Conservation (phyloP, 1,139 yeast species). For the Yamadazyma atlantica region DNA sequence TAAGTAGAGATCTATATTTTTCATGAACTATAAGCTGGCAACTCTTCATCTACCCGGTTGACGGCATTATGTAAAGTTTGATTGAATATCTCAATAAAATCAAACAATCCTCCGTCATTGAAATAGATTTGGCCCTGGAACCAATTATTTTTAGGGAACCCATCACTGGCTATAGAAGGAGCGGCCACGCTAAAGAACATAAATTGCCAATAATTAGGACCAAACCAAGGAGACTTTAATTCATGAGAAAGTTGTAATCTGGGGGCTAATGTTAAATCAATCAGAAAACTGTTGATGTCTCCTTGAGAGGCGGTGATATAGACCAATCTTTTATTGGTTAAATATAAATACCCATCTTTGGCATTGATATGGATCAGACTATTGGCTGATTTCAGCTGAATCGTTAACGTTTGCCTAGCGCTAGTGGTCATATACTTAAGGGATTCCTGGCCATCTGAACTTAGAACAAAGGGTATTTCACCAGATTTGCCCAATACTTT, state of each 20-base stretch:
- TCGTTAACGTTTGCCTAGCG: slow-evolving; percentile 19
- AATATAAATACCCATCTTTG: slow-evolving; percentile 34
- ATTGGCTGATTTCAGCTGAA: slow-evolving; percentile 16
- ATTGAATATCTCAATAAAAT: slow-evolving; percentile 31
- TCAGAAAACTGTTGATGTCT: slow-evolving; percentile 36
- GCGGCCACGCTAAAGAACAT: slow-evolving; percentile 33
- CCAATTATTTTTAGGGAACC: slow-evolving; percentile 41
- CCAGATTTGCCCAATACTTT: slow-evolving; percentile 15
- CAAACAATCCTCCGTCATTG: slow-evolving; percentile 50
- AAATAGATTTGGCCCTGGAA: slow-evolving; percentile 41
- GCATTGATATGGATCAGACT: slow-evolving; percentile 25
- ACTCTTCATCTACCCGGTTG: slow-evolving; percentile 42
- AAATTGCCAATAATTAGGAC: slow-evolving; percentile 51
- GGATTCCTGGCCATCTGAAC: slow-evolving; percentile 19
- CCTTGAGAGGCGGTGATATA: slow-evolving; percentile 41
- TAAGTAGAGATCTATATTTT: not conserved
- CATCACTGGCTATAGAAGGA: slow-evolving; percentile 37
- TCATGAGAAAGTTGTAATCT: slow-evolving; percentile 33
- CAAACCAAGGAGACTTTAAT: slow-evolving; percentile 54
- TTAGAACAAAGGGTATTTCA: slow-evolving; percentile 24
- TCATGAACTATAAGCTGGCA: slow-evolving; percentile 36
- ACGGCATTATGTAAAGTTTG: slow-evolving; percentile 29
- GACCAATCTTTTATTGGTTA: slow-evolving; percentile 37
- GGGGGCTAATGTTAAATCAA: slow-evolving; percentile 26
- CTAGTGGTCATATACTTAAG: slow-evolving; percentile 21